These are phyloP conservation scores for Phytophthora fragariaefolia DNA, from an alignment of 352 stramenopile genomes.

Conservation along the genomic window DNA sequence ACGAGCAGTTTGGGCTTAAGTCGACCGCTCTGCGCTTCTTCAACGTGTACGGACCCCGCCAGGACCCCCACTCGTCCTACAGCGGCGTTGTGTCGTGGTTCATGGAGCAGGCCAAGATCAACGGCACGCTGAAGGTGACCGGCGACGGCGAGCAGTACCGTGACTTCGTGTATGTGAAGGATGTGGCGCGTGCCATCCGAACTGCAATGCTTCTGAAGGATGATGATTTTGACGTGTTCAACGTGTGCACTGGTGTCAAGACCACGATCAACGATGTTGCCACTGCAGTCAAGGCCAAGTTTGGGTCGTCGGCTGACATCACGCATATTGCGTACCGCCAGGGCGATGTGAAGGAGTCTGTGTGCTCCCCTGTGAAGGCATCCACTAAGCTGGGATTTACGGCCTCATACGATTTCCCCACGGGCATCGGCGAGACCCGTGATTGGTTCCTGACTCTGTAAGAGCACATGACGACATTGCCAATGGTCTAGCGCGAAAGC, in stretches of 20 bases:
- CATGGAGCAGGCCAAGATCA: slow-evolving; percentile 85
- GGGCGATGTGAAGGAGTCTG: slow-evolving; percentile 79
- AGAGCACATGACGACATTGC: slow-evolving; percentile 16
- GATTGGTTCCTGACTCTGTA: slow-evolving; percentile 72
- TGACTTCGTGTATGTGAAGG: slow-evolving; percentile 87
- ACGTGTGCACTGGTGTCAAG: slow-evolving; percentile 83
- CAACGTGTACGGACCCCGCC: slow-evolving; percentile 83
- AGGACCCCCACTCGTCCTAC: slow-evolving; percentile 84
- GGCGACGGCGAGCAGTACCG: slow-evolving; percentile 80
- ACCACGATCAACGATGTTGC: slow-evolving; percentile 73
- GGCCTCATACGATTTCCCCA: slow-evolving; percentile 60
- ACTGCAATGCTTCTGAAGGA: slow-evolving; percentile 74
- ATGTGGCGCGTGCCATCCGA: slow-evolving; percentile 77
- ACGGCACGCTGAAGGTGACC: slow-evolving; percentile 77
- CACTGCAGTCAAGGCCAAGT: slow-evolving; percentile 63
- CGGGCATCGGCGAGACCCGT: slow-evolving; percentile 69
- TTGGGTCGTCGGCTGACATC: slow-evolving; percentile 68
- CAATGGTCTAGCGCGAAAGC: slow-evolving; percentile 5
- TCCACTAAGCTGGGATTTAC: slow-evolving; percentile 69
- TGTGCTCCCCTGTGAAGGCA: slow-evolving; percentile 71
- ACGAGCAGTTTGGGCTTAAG: slow-evolving; percentile 66
- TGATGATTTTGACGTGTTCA: slow-evolving; percentile 81
- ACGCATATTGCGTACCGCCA: slow-evolving; percentile 69
- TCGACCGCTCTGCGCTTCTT: slow-evolving; percentile 83
- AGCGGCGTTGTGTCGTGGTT: slow-evolving; percentile 84